Conservation (phyloP, 768 basidiomycete species). For the Auriscalpium orientale region DNA sequence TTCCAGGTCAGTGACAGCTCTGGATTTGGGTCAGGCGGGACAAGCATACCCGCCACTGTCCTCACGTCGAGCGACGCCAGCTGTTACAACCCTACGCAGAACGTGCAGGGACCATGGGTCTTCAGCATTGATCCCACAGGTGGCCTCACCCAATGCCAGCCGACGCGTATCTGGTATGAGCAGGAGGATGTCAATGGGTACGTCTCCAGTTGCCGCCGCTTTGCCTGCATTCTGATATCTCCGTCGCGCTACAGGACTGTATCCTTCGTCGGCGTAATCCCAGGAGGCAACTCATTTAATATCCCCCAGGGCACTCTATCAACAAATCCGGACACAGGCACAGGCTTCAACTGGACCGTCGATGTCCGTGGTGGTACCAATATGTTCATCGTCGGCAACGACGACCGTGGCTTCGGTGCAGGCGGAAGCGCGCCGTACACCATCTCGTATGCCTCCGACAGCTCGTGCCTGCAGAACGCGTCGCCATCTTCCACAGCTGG, state of each 20-base stretch:
- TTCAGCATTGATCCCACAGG: conserved; percentile 57
- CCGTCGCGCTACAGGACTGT: conserved; percentile 33
- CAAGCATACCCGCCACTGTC: conserved; percentile 59
- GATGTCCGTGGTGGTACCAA: conserved; percentile 58
- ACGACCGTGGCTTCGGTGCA: conserved; percentile 55
- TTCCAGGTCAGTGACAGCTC: conserved; percentile 49
- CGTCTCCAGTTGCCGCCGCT: conserved; percentile 10
- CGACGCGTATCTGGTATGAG: conserved; percentile 64
- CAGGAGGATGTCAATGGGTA: conserved; percentile 45
- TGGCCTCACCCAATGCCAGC: conserved; percentile 56
- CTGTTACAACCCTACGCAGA: conserved; percentile 49
- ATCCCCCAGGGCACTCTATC: conserved; percentile 49
- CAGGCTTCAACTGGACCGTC: conserved; percentile 66
- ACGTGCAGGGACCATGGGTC: conserved; percentile 45
- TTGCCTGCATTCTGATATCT: background rate
- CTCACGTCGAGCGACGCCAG: conserved; percentile 39
- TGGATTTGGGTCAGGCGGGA: conserved; percentile 68
- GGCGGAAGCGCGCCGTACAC: conserved; percentile 57
- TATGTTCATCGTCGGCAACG: conserved; percentile 60
- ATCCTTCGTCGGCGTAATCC: conserved; percentile 67
- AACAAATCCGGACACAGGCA: conserved; percentile 33
- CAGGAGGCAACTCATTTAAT: conserved; percentile 68
- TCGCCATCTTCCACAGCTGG: conserved; percentile 79
- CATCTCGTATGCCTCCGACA: conserved; percentile 44
- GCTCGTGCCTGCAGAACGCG: conserved; percentile 45